Evolutionary conservation across 495 filamentous ascomycete species (phyloP).

Genomic region (Pyrenula massariospora): DNA sequence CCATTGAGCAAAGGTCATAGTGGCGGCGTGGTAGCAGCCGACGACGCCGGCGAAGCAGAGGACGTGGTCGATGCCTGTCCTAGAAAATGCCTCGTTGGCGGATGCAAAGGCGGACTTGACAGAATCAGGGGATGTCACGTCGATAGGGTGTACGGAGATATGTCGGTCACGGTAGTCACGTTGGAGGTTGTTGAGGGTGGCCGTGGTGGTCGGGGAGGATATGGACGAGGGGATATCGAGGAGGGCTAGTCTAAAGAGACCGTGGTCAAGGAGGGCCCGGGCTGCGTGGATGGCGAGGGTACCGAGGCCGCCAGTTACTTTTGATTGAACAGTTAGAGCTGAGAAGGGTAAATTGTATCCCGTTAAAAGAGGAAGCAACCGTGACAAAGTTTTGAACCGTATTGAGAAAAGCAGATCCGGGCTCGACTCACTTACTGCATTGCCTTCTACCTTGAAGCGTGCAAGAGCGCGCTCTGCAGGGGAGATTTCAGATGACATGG

Average conservation of each 20-base stretch:
- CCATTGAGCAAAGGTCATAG: constrained; percentile 44
- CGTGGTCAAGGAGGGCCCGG: constrained; percentile 59
- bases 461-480: constrained; percentile 35
- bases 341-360: no score
- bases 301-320: constrained; percentile 56
- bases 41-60: constrained; percentile 61
- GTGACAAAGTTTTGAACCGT: no score
- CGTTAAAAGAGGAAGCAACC: no score
- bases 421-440: constrained; percentile 37
- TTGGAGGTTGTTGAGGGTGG: neutral
- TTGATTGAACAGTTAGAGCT: neutral
- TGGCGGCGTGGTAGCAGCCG: constrained; percentile 41
- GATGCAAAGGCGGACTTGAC: neutral
- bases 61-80: constrained; percentile 36
- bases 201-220: constrained; percentile 4
- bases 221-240: constrained; percentile 41
- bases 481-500: constrained; percentile 25
- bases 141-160: neutral
- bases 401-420: no score
- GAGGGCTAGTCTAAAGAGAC: constrained; percentile 42
- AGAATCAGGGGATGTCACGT: neutral
- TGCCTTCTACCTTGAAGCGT: constrained; percentile 51
- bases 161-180: neutral
- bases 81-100: neutral
- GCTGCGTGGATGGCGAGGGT: constrained; percentile 47